Conservation (phyloP, 2,329 filamentous ascomycete genomes). For the Colletotrichum higginsianum region DNA sequence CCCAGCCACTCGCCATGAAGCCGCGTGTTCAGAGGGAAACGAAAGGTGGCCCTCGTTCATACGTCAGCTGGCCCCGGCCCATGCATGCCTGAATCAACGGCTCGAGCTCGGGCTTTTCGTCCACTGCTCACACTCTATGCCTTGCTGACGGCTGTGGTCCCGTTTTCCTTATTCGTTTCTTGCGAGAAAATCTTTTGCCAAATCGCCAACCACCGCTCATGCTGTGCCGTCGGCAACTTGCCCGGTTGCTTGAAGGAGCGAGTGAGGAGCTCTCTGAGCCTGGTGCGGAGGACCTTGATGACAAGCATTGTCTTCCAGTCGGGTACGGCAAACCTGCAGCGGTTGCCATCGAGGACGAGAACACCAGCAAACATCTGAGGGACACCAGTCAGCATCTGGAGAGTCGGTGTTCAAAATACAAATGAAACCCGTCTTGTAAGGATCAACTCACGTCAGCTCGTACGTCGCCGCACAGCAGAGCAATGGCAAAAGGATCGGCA, state of each 20-base stretch:
- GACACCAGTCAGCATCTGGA: constrained; percentile 23
- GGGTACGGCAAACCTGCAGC: constrained; percentile 84
- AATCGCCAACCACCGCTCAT: constrained; percentile 81
- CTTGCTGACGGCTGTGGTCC: constrained; percentile 48
- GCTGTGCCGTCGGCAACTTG: constrained; percentile 74
- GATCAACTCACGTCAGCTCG: constrained; percentile 79
- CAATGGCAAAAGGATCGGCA: constrained; percentile 85
- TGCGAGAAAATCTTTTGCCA: constrained; percentile 80
- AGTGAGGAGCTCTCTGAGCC: constrained; percentile 82
- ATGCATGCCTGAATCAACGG: neutral
- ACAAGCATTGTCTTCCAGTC: constrained; percentile 94
- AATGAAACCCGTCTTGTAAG: neutral
- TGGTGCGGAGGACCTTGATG: constrained; percentile 83
- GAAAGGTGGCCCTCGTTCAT: neutral
- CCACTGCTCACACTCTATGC: constrained; percentile 42
- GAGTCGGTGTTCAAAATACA: neutral
- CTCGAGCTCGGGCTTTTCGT: neutral
- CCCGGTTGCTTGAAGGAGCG: constrained; percentile 79
- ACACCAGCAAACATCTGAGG: constrained; percentile 86
- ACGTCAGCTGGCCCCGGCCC: neutral
- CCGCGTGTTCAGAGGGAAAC: neutral
- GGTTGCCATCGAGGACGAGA: constrained; percentile 88
- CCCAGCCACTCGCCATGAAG: neutral
- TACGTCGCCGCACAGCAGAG: constrained; percentile 88
- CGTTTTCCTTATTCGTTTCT: constrained; percentile 57